A percentile compares a stretch with the other conserved stretches of the same genome.
These are phyloP conservation scores for Pholiota conissans DNA, from an alignment of 768 basidiomycete species.

Conservation along the genomic window DNA sequence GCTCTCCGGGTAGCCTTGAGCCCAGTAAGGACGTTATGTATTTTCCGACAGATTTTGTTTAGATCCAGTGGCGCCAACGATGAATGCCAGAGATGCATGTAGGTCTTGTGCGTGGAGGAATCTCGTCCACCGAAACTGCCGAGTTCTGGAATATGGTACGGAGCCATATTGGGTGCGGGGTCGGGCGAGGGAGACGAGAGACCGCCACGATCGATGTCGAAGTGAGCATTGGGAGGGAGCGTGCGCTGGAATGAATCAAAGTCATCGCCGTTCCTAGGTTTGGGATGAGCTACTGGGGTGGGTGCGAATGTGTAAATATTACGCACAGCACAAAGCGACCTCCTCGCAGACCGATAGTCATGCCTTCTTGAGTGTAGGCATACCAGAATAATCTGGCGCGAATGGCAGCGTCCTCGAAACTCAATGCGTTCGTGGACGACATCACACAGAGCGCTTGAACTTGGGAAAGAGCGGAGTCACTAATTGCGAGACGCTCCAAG, in stretches of 20 bases:
- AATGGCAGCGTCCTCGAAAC: conserved; percentile 57
- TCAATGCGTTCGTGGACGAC: conserved; percentile 31
- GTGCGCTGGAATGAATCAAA: conserved; percentile 69
- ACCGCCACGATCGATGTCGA: conserved; percentile 24
- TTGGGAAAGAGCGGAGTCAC: conserved; percentile 83
- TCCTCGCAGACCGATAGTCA: conserved; percentile 81
- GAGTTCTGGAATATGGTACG: conserved; percentile 20
- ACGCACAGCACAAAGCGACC: conserved; percentile 79
- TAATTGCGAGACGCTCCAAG: conserved; percentile 60
- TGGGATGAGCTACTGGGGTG: neutral
- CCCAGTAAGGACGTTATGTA: conserved; percentile 81
- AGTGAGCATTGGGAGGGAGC: conserved; percentile 47
- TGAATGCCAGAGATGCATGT: conserved; percentile 55
- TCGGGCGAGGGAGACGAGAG: conserved; percentile 30
- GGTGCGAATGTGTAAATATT: neutral
- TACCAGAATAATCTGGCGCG: conserved; percentile 90
- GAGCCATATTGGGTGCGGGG: conserved; percentile 6
- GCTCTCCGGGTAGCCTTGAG: conserved; percentile 63
- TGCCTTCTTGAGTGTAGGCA: conserved; percentile 81
- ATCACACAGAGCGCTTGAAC: conserved; percentile 73
- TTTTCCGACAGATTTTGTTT: conserved; percentile 71
- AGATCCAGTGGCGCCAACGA: conserved; percentile 75
- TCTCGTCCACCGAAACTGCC: conserved; percentile 23
- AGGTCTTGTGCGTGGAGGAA: conserved; percentile 35
- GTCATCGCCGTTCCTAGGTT: conserved; percentile 69